Percentiles rank a stretch among this genome's conserved stretches.
phyloP scores from a whole-genome alignment of 140 eudicot genomes.

The Flaveria floridana region DNA sequence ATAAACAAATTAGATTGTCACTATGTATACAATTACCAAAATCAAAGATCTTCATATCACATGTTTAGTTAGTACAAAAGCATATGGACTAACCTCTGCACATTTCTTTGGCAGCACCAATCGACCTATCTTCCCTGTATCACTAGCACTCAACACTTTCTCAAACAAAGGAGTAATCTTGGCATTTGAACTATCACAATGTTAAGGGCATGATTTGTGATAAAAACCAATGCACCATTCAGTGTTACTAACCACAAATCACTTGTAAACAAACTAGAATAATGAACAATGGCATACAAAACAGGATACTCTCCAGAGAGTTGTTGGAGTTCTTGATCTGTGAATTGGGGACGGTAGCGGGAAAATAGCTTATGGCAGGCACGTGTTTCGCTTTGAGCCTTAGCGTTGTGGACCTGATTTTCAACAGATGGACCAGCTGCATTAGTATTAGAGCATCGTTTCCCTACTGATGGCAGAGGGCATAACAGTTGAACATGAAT shows the following conservation, averaged over 20 bases:
- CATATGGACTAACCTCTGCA: slow-evolving; percentile 69
- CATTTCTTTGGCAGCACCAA: slow-evolving; percentile 78
- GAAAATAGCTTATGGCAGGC: slow-evolving; percentile 47
- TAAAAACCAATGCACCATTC: background rate
- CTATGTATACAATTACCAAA: slow-evolving; percentile 9
- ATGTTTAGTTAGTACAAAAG: background rate
- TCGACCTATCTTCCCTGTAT: slow-evolving; percentile 80
- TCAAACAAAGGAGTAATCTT: slow-evolving; percentile 71
- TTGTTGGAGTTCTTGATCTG: slow-evolving; percentile 66
- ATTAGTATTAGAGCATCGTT: slow-evolving; percentile 27
- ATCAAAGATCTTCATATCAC: background rate
- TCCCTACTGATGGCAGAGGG: slow-evolving; percentile 36
- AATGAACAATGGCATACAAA: slow-evolving; percentile 16
- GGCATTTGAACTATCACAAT: slow-evolving; percentile 48
- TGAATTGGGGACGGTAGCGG: slow-evolving; percentile 54
- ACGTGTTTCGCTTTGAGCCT: slow-evolving; percentile 44
- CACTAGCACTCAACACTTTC: slow-evolving; percentile 85
- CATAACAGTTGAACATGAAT: slow-evolving; percentile 33
- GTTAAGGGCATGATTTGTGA: slow-evolving; percentile 27
- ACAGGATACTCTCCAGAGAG: slow-evolving; percentile 75
- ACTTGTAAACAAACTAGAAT: slow-evolving; percentile 13
- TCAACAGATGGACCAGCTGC: slow-evolving; percentile 46
- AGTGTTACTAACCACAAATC: slow-evolving; percentile 21
- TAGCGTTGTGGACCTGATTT: slow-evolving; percentile 41
- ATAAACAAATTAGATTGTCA: slow-evolving; percentile 6